Base-by-base conservation (phyloP, 2,329 filamentous ascomycete species). In the Aspergillus chevalieri region DNA sequence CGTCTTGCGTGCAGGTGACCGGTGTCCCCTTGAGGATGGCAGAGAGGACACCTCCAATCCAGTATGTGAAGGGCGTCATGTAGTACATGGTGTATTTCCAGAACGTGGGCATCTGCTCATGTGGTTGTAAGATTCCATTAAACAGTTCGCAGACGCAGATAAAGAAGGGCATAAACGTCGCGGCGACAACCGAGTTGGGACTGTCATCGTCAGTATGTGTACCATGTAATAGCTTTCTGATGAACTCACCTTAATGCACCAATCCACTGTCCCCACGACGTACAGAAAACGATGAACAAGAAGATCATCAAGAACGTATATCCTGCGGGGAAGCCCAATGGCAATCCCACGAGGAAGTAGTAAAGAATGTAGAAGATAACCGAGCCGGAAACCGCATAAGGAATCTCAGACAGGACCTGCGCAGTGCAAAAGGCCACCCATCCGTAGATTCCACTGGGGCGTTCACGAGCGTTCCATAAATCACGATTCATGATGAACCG, bases 111-210 rank as follows among this genome's bases (percentile, higher is more conserved):
- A 94, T 93, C 66, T 88, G 83, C 0, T 82, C 78, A 36, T 84
- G 81, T 0, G 88, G 86, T 41, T 93, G 87, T 0, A 88, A 86
- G 54, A 95, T 88, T 68, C 89, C 89, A 62, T 88, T 94, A 80
- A 94, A 93, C 17, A 94, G 78, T 4, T 86, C 80, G 61, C 93
- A 92, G 58, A 85, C 83, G 66, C 92, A 87, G 70, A 91, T 85
- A 66, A 93, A 76, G 70, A 91, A 87, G 1, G 89, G 89, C 64
- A 93, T 89, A 51, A 89, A 79, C 53, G 92, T 83, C 10, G 85
- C 83, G 0, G 87, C 84, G 57, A 93, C 86, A 69, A 89, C 88
- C 0, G 87, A 82, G 12, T 68, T 65, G 22, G 62, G 54, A 34
- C 65, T 67, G 17, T 22, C 2, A 26, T 21, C 8, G 3, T 46